phyloP scores from a whole-genome alignment of 345 rosid species.

The Passiflora organensis region DNA sequence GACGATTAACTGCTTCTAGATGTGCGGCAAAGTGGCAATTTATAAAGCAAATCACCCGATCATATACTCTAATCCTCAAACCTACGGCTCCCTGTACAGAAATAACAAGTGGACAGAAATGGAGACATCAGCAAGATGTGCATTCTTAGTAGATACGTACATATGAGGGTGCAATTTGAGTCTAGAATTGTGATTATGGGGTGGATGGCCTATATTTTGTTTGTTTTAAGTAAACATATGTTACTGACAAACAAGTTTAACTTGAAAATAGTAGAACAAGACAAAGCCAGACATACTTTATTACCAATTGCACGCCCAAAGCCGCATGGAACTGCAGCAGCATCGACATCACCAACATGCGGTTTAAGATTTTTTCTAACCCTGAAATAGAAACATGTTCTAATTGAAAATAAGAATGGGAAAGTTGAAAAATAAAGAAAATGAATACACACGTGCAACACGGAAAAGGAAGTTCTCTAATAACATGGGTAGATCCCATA shows the following conservation, averaged over 20 bases:
- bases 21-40: slow-evolving; percentile 83
- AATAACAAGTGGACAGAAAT: neutral
- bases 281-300: slow-evolving; percentile 46
- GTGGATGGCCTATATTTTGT: neutral
- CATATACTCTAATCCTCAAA: slow-evolving; percentile 61
- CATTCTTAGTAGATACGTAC: neutral
- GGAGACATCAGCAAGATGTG: no score
- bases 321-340: slow-evolving; percentile 97
- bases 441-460: no score
- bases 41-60: slow-evolving; percentile 61
- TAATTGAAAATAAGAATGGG: neutral
- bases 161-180: neutral
- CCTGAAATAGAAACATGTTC: slow-evolving; percentile 40
- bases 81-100: slow-evolving; percentile 68
- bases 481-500: no score
- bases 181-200: neutral
- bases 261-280: no score
- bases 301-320: slow-evolving; percentile 98
- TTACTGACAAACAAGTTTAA: neutral
- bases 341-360: slow-evolving; percentile 91
- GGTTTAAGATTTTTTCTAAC: slow-evolving; percentile 74
- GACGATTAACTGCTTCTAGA: slow-evolving; percentile 63
- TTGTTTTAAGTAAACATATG: neutral
- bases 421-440: no score
- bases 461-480: no score